phyloP scores from a whole-genome alignment of 2,329 filamentous ascomycete genomes.

The Alternaria infectoria region DNA sequence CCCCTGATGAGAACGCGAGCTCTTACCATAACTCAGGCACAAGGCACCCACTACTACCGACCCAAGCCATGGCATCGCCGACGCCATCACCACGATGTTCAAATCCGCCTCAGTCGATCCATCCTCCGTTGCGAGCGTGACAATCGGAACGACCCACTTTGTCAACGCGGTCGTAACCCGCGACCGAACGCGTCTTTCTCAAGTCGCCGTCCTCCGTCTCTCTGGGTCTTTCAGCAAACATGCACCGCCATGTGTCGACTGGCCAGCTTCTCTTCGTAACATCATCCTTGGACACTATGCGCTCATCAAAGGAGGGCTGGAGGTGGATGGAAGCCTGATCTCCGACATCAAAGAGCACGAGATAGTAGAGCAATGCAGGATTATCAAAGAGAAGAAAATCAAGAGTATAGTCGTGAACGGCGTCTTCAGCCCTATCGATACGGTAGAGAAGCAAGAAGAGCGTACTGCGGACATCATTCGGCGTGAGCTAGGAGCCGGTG shows the following conservation, averaged over 20 bases:
- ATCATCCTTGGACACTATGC: slow-evolving; percentile 57
- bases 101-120: slow-evolving; percentile 38
- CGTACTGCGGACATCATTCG: slow-evolving; percentile 57
- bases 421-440: slow-evolving; percentile 65
- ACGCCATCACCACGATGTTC: slow-evolving; percentile 47
- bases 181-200: slow-evolving; percentile 57
- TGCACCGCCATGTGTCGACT: slow-evolving; percentile 59
- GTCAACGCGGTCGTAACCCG: slow-evolving; percentile 60
- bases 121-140: slow-evolving; percentile 51
- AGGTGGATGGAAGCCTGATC: slow-evolving; percentile 58
- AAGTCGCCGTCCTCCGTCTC: slow-evolving; percentile 61
- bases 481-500: slow-evolving; percentile 51
- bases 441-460: slow-evolving; percentile 59
- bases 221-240: slow-evolving; percentile 57
- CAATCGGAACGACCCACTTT: slow-evolving; percentile 61
- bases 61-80: slow-evolving; percentile 46
- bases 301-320: slow-evolving; percentile 57
- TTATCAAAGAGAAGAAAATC: slow-evolving; percentile 54
- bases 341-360: slow-evolving; percentile 52
- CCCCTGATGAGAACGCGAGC: not conserved
- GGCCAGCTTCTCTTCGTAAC: slow-evolving; percentile 52
- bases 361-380: slow-evolving; percentile 52
- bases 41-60: slow-evolving; percentile 48
- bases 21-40: slow-evolving; percentile 33
- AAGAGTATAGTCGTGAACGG: slow-evolving; percentile 62